Base-by-base conservation (phyloP, 2,329 filamentous ascomycete species). In the Diaporthe citriasiana region DNA sequence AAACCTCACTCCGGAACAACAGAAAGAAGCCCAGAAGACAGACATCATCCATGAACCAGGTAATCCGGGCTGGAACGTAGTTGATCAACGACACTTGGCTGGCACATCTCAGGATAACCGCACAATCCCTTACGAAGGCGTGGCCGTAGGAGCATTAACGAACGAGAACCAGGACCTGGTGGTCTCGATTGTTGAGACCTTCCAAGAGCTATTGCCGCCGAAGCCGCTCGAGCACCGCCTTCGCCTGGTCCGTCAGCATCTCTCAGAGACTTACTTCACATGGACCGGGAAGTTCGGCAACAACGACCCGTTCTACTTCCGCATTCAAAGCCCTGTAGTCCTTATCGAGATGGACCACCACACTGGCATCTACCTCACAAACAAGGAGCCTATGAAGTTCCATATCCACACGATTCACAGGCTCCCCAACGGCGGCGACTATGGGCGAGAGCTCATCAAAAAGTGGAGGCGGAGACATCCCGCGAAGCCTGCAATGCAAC, bases 51-150 rank as follows among this genome's bases (percentile, higher is more conserved):
- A 63, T 15, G 38, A 42, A 38, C 38, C 38, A 6, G 38, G 30
- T 22, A n/a, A 30, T 15, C 15, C 57, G 4, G 57, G 57, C n/a
- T 63, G 57, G 57, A 45, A 63, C 57, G 17, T 40, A 12, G 57
- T 63, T 22, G 57, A 63, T 22, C 38, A 63, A 22, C 57, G 38
- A 25, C 57, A 45, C 25, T 30, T 63, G 38, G 38, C 57, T 30
- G 38, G 57, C 7, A 63, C 38, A 15, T 45, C 38, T 22, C 38
- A 63, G 57, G 57, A 63, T 27, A 63, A 63, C 30, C 57, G 57
- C 15, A 30, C 22, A 33, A 45, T 63, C 12, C 25, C 38, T 30
- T 63, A 30, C 9, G 38, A 45, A 13, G 38, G 38, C 3, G n/a
- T 63, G 15, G 9, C 57, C 45, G 57, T 45, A 12, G 30, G 17